These are phyloP conservation scores for Fraxinus anomala DNA, from an alignment of 257 asterid species.

Conservation along the genomic window DNA sequence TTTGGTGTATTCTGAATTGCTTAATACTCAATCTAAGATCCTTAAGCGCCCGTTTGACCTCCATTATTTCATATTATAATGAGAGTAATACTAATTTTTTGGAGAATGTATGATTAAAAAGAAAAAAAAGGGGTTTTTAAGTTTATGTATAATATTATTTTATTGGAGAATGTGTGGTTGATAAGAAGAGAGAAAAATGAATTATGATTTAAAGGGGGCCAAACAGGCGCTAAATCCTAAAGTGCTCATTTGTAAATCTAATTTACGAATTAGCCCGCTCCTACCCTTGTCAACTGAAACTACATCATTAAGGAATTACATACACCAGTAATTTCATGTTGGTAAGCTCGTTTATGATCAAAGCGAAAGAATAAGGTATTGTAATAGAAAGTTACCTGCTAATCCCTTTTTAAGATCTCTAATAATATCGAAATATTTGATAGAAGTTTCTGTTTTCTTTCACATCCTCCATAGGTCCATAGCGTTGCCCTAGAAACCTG, in stretches of 20 bases:
- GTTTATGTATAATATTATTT: too few species aligned
- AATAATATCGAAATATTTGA: too few species aligned
- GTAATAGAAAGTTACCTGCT: not conserved
- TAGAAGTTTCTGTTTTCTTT: not conserved
- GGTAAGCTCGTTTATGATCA: not conserved
- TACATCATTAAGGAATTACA: not conserved
- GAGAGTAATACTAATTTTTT: too few species aligned
- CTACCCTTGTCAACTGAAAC: not conserved
- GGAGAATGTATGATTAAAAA: too few species aligned
- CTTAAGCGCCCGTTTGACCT: not conserved
- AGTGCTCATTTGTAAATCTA: not conserved
- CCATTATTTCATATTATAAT: too few species aligned
- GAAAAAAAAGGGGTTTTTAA: too few species aligned
- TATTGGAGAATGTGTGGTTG: too few species aligned
- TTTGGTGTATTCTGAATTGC: not conserved
- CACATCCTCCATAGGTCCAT: not conserved
- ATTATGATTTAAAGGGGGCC: too few species aligned
- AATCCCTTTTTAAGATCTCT: not conserved
- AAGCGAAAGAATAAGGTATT: not conserved
- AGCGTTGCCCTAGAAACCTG: not conserved
- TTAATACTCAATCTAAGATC: not conserved
- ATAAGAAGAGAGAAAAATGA: too few species aligned
- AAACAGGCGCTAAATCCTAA: not conserved
- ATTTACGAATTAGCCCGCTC: not conserved
- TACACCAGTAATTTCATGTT: not conserved